Evolutionary conservation across 2,329 filamentous ascomycete species (phyloP).

Genomic region (Colletotrichum plurivorum): DNA sequence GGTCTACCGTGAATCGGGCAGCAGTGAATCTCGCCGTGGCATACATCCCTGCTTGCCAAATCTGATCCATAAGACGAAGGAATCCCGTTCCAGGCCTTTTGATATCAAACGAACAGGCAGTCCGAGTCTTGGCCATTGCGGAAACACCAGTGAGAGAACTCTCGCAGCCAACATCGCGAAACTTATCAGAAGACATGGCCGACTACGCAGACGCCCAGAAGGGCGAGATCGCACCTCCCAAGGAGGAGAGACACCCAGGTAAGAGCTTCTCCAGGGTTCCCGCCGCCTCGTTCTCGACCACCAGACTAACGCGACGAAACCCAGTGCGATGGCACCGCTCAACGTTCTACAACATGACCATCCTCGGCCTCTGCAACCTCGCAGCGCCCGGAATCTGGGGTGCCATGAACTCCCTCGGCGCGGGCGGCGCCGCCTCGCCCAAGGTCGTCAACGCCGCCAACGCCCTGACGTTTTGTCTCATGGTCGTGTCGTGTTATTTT

Average conservation of each 20-base stretch:
- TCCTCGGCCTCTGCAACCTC: slow-evolving; percentile 80
- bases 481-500: slow-evolving; percentile 80
- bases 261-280: background rate
- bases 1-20: background rate
- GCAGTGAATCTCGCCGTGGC: background rate
- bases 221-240: slow-evolving; percentile 41
- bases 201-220: slow-evolving; percentile 15
- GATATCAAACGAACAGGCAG: background rate
- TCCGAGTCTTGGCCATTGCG: background rate
- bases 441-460: slow-evolving; percentile 80
- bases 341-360: slow-evolving; percentile 80
- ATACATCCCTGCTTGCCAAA: slow-evolving; percentile 11
- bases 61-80: slow-evolving; percentile 32
- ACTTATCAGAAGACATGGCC: too few relatives aligned
- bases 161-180: too few relatives aligned
- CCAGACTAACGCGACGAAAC: too few relatives aligned
- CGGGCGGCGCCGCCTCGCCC: slow-evolving; percentile 75
- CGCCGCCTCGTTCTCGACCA: too few relatives aligned
- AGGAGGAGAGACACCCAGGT: slow-evolving; percentile 51
- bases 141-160: background rate
- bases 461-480: slow-evolving; percentile 78
- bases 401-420: slow-evolving; percentile 81
- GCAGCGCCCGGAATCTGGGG: slow-evolving; percentile 80
- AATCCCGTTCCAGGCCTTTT: background rate
- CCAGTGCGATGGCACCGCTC: slow-evolving; percentile 78